Evolutionary conservation across 2,329 filamentous ascomycete species (phyloP).

Genomic region (Penicillium sp.): DNA sequence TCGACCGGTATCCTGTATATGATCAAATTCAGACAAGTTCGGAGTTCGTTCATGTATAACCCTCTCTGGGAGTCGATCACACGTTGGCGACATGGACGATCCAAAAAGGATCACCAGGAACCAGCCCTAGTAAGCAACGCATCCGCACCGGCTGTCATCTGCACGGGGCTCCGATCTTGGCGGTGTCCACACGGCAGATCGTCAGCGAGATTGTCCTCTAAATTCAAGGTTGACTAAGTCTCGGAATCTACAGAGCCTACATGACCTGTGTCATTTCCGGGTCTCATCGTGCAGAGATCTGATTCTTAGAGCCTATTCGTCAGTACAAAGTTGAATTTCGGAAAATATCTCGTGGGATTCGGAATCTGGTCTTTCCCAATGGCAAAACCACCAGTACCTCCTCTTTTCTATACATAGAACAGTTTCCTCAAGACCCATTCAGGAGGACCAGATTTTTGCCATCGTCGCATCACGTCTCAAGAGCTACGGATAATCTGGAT

Average conservation of each 20-base stretch:
- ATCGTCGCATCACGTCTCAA: neutral
- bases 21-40: neutral
- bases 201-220: constrained; percentile 31
- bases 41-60: too few species aligned
- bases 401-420: constrained; percentile 13
- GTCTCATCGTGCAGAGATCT: too few species aligned
- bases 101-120: constrained; percentile 10
- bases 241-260: constrained; percentile 4
- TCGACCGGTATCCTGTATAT: neutral
- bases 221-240: constrained; percentile 18
- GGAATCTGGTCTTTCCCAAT: neutral
- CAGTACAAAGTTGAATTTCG: too few species aligned
- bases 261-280: neutral
- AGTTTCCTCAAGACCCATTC: neutral
- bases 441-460: constrained; percentile 9
- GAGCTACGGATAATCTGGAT: constrained; percentile 11
- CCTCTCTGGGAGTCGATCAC: constrained; percentile 1
- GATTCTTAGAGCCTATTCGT: too few species aligned
- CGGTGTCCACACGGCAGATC: constrained; percentile 40
- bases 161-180: constrained; percentile 34
- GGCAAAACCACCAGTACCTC: neutral
- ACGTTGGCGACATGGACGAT: constrained; percentile 6
- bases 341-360: too few species aligned
- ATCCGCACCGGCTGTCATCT: constrained; percentile 31
- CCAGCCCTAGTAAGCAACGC: constrained; percentile 9